These are phyloP conservation scores for Penicillium oxalicum DNA, from an alignment of 2,329 filamentous ascomycete species.

Conservation along the genomic window DNA sequence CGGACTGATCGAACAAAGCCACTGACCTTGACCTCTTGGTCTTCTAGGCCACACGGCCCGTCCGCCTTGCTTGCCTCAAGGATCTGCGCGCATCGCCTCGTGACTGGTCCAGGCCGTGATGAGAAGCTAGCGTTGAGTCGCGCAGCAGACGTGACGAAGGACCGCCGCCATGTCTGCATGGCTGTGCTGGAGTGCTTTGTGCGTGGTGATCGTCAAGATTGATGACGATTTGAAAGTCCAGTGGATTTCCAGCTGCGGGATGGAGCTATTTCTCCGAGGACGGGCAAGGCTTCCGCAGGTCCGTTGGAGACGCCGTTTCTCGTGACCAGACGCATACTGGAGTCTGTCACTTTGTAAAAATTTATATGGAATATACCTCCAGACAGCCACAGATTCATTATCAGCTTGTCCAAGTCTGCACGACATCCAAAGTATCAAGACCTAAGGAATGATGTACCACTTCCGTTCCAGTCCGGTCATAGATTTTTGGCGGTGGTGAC, in stretches of 20 bases:
- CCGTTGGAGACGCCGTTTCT: too few relatives aligned
- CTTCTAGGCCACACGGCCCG: constrained; percentile 27
- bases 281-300: too few relatives aligned
- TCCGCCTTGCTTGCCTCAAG: constrained; percentile 27
- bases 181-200: constrained; percentile 15
- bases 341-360: too few relatives aligned
- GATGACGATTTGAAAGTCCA: constrained; percentile 13
- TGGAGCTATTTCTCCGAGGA: neutral
- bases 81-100: constrained; percentile 36
- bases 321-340: too few relatives aligned
- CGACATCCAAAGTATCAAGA: too few relatives aligned
- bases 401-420: too few relatives aligned
- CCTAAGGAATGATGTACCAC: too few relatives aligned
- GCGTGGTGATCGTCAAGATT: constrained; percentile 1
- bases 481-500: too few relatives aligned
- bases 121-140: constrained; percentile 25
- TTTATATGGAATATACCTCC: too few relatives aligned
- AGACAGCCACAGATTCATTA: too few relatives aligned
- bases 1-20: constrained; percentile 80
- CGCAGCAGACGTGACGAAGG: constrained; percentile 32
- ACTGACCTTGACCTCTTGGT: constrained; percentile 53
- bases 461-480: too few relatives aligned
- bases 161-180: constrained; percentile 39
- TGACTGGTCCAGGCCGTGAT: constrained; percentile 13
- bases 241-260: neutral